Evolutionary conservation across 371 early-diverging fungal species (phyloP), one percentile per base, ranked within the genome.

Genomic region (Circinella umbellata): DNA sequence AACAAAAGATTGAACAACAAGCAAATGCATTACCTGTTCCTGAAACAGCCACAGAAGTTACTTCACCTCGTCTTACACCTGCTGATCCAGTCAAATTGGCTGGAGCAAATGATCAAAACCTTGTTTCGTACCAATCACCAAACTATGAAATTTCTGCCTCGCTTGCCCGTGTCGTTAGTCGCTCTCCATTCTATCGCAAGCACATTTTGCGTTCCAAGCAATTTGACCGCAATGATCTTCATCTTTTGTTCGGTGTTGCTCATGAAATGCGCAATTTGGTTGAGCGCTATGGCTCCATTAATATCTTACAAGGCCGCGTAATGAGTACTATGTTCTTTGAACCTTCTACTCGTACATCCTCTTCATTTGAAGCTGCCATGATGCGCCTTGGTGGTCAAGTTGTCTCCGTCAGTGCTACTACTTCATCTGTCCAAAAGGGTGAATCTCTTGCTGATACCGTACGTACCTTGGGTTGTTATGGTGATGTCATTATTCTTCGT

Each of bases 271-370:
- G 96, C 72, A 93, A 90, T 38, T 78, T 93, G 46, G 97, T 97
- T 13, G 96, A 98, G 79, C 90, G 93, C 48, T 89, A 92, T 63
- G 98, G 96, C 9, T 80, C 84, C 42, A 88, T 95, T 68, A 91
- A 94, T 57, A 68, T 99, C 62, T 83, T 99, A 57, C 81, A 88
- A 55, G 98, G 97, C 36, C 95, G 95, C 70, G 94, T 97, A 5
- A 89, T 99, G 87, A 93, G 93, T 79, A 91, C 93, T 34, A 94
- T 96, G 75, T 98, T 99, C 88, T 98, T 93, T 76, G 99, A 99
- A 86, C 95, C 99, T 48, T 95, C 95, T 57, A 98, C 98, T 59
- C 90, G 99, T 68, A 99, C 99, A 3, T 91, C 92, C 10, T 88
- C 90, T 72, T 96, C 97, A 14, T 96, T 98, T 80, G 92, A 95